Base-by-base conservation (phyloP, 805 yeast species). In the Metschnikowia matae region DNA sequence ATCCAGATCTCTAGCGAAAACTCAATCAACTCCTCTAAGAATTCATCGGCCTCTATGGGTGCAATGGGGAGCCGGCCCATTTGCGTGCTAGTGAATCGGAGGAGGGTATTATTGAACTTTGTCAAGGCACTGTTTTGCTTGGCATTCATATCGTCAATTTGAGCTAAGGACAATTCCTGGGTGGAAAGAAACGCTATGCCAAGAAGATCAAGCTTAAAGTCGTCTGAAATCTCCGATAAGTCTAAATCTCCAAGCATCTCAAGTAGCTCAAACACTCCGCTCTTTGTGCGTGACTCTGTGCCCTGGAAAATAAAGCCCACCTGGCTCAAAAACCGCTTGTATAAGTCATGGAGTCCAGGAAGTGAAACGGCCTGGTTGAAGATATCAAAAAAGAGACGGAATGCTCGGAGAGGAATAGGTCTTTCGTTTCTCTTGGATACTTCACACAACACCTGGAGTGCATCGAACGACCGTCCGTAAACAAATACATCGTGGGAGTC, bases 11-110 rank as follows among this genome's bases (percentile, higher is more conserved):
- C 55, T n/a, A 71, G 58, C 21, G 59, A 48, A 15, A 54, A 45
- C 48, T 71, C 75, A 10, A 71, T 59, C 3, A 60, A 43, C 21
- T 46, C 52, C 5, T 53, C 62, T 1, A 65, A 54, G 34, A 48
- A 46, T 2, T 44, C 47, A 29, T 70, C 74, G 13, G 62, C 62
- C 1, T 50, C 20, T 5, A 55, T 34, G 20, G 59, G 61, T 4
- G 61, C 59, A 34, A 66, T 49, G 1, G 77, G 74, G 32, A 69
- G 59, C 15, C 72, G 54, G 4, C 73, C 67, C 77, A 73, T 72
- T 29, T 62, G 65, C 7, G 44, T 44, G 44, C 67, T 62, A 6
- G 71, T 52, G 20, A 62, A 48, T 13, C 34, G 36, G 38, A 52
- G 26, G 39, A 55, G 38, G n/a, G 41, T 14, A 37, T 46, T 35